Evolutionary conservation across 805 yeast species (phyloP).

Genomic region (Saccharomyces paradoxus): DNA sequence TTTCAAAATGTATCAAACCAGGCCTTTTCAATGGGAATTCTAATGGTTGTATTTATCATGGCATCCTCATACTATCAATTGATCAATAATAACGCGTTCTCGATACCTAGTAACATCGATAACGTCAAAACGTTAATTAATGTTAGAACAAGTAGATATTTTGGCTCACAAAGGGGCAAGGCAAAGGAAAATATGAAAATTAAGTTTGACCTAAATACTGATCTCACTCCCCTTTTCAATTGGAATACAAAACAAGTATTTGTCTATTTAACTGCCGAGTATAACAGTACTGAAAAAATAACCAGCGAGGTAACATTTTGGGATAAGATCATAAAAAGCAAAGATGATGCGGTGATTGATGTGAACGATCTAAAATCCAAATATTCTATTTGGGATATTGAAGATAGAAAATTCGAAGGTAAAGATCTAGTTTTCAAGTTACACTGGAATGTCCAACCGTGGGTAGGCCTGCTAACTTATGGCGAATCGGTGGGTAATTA

Average conservation of each 20-base stretch:
- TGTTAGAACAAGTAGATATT: constrained; percentile 48
- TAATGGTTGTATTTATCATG: constrained; percentile 41
- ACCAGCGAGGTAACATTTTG: constrained; percentile 72
- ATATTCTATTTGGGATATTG: constrained; percentile 83
- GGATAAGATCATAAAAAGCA: constrained; percentile 69
- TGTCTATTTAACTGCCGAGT: constrained; percentile 81
- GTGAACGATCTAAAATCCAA: constrained; percentile 52
- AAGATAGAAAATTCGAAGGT: constrained; percentile 41
- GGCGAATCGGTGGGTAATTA: constrained; percentile 44
- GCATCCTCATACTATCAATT: constrained; percentile 44
- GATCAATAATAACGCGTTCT: constrained; percentile 37
- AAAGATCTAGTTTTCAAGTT: constrained; percentile 61
- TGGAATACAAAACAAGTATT: constrained; percentile 98
- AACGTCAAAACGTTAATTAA: constrained; percentile 35
- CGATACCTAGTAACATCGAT: constrained; percentile 32
- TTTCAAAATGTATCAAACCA: constrained; percentile 46
- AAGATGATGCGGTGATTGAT: constrained; percentile 49
- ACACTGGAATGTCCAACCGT: constrained; percentile 91
- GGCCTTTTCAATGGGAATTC: constrained; percentile 43
- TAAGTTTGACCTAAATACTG: constrained; percentile 64
- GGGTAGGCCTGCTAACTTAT: constrained; percentile 68
- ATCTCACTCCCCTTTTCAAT: constrained; percentile 72
- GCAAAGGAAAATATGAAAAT: constrained; percentile 72
- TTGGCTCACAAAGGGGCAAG: constrained; percentile 57
- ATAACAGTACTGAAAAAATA: constrained; percentile 41